Conservation (phyloP, 2,329 filamentous ascomycete genomes). For the Fusarium citri region DNA sequence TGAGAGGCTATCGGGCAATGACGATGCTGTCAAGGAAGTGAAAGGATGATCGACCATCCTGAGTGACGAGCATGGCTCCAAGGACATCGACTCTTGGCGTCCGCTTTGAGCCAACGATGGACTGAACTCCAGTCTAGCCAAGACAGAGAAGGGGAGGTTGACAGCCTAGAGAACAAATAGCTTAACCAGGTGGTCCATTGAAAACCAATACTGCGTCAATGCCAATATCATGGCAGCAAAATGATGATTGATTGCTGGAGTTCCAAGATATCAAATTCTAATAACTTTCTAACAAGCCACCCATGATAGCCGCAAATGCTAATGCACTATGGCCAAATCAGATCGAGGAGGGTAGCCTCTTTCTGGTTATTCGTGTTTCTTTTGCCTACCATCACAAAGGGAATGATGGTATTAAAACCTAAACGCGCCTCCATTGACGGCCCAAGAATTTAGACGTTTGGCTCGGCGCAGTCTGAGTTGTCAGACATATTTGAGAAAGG, state of each 20-base stretch:
- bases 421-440: neutral
- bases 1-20: neutral
- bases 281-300: neutral
- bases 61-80: conserved; percentile 20
- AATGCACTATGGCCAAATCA: neutral
- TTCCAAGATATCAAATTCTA: neutral
- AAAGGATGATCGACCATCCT: conserved; percentile 2
- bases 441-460: neutral
- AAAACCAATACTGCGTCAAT: neutral
- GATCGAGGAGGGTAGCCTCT: neutral
- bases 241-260: neutral
- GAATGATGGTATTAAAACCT: neutral
- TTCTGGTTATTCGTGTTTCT: conserved; percentile 4
- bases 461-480: neutral
- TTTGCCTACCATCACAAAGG: neutral
- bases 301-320: neutral
- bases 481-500: neutral
- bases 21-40: neutral
- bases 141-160: conserved; percentile 9
- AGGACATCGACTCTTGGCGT: conserved; percentile 23
- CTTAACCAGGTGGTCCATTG: neutral
- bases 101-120: conserved; percentile 18
- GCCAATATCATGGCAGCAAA: conserved; percentile 1
- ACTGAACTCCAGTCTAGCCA: conserved; percentile 21
- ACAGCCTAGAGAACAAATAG: conserved; percentile 15